Percentiles rank a stretch among this genome's conserved stretches.
phyloP scores from a whole-genome alignment of 148 eudicot species.

The Rhododendron ferrugineum region DNA sequence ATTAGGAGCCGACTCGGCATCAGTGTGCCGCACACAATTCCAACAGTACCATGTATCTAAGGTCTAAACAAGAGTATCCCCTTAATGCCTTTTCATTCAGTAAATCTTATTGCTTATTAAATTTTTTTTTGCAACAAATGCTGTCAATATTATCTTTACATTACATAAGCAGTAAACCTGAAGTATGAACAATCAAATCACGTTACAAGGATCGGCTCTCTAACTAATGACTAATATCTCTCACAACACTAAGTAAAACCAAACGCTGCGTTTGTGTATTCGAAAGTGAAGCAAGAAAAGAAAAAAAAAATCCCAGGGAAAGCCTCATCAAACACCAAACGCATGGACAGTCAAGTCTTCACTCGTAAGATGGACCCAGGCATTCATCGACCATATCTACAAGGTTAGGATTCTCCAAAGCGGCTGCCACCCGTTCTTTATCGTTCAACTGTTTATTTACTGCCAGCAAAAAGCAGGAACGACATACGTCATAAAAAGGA shows the following conservation, averaged over 20 bases:
- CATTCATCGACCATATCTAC: conserved; percentile 90
- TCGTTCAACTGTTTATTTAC: conserved; percentile 95
- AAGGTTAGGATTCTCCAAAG: conserved; percentile 88
- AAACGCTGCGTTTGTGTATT: not conserved
- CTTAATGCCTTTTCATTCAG: not conserved
- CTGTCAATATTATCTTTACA: not conserved
- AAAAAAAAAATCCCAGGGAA: not conserved
- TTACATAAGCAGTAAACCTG: not conserved
- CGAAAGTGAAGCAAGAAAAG: not conserved
- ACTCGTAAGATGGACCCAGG: conserved; percentile 65
- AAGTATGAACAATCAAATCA: not conserved
- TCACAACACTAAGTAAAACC: not conserved
- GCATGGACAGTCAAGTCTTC: conserved; percentile 19
- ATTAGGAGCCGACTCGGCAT: too few species aligned
- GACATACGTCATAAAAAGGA: not conserved
- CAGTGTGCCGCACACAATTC: not conserved
- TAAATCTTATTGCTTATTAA: not conserved
- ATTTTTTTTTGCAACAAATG: not conserved
- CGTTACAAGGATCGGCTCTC: not conserved
- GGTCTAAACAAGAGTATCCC: not conserved
- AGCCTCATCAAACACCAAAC: not conserved
- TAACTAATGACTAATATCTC: conserved; percentile 9
- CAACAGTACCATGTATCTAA: too few species aligned
- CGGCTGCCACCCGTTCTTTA: conserved; percentile 93
- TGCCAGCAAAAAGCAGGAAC: conserved; percentile 26